Evolutionary conservation across 108 stramenopile species (phyloP), one percentile per base, ranked within the genome.

Genomic region (Pseudonitzschia delicatissima): DNA sequence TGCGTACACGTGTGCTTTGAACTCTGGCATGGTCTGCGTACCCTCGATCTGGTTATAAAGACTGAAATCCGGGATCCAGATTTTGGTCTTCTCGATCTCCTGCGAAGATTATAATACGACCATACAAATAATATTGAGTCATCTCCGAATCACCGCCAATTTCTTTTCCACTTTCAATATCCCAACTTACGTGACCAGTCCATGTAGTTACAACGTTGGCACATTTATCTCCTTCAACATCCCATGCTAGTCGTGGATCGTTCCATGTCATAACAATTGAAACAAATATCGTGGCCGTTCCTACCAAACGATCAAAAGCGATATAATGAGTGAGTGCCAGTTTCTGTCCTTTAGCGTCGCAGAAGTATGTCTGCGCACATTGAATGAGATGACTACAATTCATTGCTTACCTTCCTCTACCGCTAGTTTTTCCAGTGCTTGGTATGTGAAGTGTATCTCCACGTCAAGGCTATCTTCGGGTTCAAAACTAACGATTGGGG

Each of bases 11-110:
- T n/a, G 21, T 20, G 73, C 73, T 23, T 36, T 33, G 5, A 35
- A 35, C 25, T 67, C 49, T 0, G 59, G 39, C 29, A 68, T 48
- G 3, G 32, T 42, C 33, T 68, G 60, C 3, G 62, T 25, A 9
- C 73, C 73, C 11, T 42, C 25, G 8, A 45, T 36, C 25, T 35
- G 55, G 35, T 74, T 74, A 3, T 62, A 29, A 3, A 74, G 50
- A 18, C 68, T 57, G 20, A 74, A 36, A 5, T 48, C 47, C 5
- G 73, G 73, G 21, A 74, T 50, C 73, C 73, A 74, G 18, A 74
- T 68, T 25, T 50, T 48, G 9, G 73, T 62, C 13, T 0, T 13
- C 39, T 74, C 53, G 1, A 17, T 33, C 3, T 68, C 67, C n/a
- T n/a, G n/a, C n/a, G n/a, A n/a, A n/a, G n/a, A n/a, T n/a, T n/a